Conservation (phyloP, 2,329 filamentous ascomycete genomes). For the Colletotrichum theobromicola region DNA sequence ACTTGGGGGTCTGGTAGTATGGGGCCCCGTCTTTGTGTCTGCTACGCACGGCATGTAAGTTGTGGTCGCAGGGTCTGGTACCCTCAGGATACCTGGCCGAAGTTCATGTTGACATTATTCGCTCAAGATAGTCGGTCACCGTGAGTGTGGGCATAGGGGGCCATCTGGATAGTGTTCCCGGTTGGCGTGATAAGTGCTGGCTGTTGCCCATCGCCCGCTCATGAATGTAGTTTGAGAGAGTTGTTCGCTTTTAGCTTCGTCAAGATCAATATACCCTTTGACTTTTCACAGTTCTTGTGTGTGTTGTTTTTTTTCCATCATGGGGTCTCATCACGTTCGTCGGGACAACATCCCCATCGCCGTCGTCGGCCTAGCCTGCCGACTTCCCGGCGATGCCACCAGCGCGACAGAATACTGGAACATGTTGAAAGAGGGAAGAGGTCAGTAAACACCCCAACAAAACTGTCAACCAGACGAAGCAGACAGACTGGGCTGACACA, state of each 20-base stretch:
- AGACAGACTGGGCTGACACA: background rate
- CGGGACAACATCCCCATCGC: slow-evolving; percentile 41
- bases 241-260: background rate
- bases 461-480: background rate
- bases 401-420: slow-evolving; percentile 41
- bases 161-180: background rate
- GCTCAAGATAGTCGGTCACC: background rate
- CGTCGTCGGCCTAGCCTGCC: slow-evolving; percentile 46
- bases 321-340: background rate
- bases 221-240: background rate
- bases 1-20: background rate
- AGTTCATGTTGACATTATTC: background rate
- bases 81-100: background rate
- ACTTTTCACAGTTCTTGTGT: background rate
- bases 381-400: slow-evolving; percentile 41
- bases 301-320: background rate
- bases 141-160: background rate
- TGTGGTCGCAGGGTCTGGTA: background rate
- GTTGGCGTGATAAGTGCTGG: background rate
- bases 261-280: background rate
- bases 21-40: background rate
- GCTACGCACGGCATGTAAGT: background rate
- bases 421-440: slow-evolving; percentile 32
- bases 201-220: background rate
- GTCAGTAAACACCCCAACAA: background rate